Conservation (phyloP, 2,329 filamentous ascomycete genomes). For the Alternaria sp. region DNA sequence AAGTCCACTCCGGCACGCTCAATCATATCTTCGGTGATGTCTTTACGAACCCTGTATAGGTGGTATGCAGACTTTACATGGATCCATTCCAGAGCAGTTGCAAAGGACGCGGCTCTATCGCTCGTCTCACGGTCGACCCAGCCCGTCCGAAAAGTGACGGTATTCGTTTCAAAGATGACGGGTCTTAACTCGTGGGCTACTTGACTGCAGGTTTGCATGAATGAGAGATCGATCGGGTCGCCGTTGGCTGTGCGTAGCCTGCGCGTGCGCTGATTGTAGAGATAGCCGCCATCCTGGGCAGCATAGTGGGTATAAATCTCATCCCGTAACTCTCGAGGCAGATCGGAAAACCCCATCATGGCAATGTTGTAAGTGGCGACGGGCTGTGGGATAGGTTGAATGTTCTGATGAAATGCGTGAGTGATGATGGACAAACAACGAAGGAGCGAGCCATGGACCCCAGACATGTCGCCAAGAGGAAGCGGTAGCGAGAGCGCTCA, state of each 20-base stretch:
- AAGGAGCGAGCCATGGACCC: background rate
- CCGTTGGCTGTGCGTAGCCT: background rate
- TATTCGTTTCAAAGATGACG: background rate
- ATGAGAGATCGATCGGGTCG: background rate
- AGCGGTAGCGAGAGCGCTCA: background rate
- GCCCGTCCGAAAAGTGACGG: background rate
- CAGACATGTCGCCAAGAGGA: background rate
- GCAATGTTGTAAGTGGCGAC: background rate
- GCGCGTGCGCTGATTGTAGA: background rate
- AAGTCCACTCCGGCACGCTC: background rate
- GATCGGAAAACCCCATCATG: background rate
- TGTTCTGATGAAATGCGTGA: background rate
- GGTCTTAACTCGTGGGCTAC: background rate
- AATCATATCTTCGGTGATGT: background rate
- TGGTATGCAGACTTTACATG: background rate
- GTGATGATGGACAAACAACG: background rate
- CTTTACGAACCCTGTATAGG: background rate
- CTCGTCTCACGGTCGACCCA: background rate
- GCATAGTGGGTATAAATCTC: background rate
- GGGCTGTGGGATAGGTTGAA: background rate
- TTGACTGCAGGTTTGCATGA: background rate
- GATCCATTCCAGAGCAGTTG: background rate
- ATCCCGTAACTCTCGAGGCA: background rate
- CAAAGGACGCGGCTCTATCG: background rate
- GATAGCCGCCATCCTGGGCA: background rate